Base-by-base conservation (phyloP, 2,329 filamentous ascomycete genomes). In the Clonostachys rosea region DNA sequence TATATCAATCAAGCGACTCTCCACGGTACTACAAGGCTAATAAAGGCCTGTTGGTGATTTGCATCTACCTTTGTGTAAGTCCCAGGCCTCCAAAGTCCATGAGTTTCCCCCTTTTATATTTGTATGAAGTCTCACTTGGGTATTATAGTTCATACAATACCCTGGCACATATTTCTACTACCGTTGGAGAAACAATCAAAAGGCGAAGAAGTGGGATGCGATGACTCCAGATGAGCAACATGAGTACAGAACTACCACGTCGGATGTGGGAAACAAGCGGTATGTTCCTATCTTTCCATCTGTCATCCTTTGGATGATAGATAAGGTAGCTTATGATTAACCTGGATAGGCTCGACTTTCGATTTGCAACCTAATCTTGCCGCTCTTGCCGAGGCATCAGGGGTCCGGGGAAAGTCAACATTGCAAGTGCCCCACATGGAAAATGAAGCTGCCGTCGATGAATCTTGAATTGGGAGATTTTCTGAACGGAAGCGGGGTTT, bases 211-310 rank as follows among this genome's bases (percentile, higher is more conserved):
- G 44, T 71, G 68, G 68, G 62, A 68, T 37, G 54, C 56, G 3
- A 63, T 70, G 61, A 66, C 60, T 5, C 54, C 59, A 2, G 66
- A 72, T 45, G 60, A 74, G 51, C 69, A 69, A 44, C 59, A 65
- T 9, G 48, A 61, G 1, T 76, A 76, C 51, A 57, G 71, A 7
- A 63, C 57, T n/a, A 74, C 65, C 1, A 74, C 71, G 0, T 67
- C 59, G 3, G 69, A 76, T 47, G 53, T 45, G 17, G 48, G 48
- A 6, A 50, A 50, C 33, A 50, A 50, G 43, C 24, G 48, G 48
- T 47, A 16, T 41, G 45, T 10, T 13, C 17, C 10, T 30, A 18
- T 34, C 14, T 13, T 30, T 20, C 4, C 4, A 12, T 37, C 16
- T 6, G 10, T 7, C 11, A 12, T 37, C 16, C 11, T 33, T 11